Base-by-base conservation (phyloP, 2,329 filamentous ascomycete genomes). In the Colletotrichum tamarilloi region DNA sequence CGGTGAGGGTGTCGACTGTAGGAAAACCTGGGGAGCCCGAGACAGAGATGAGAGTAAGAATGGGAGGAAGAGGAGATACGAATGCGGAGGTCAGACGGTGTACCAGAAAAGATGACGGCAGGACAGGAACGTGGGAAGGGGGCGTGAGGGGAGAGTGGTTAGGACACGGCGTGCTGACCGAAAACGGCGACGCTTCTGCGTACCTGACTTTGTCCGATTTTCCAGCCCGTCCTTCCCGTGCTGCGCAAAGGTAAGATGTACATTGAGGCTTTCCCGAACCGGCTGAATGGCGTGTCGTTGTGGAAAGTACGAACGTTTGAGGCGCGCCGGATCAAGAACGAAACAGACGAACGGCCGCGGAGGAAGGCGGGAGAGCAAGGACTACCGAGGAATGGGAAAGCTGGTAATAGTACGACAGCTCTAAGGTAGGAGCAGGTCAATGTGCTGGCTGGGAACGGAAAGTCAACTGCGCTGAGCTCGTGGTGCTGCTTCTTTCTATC, bases 101-200 rank as follows among this genome's bases (percentile, higher is more conserved):
- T 24, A 35, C 35, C 49, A 58, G 58, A 30, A 38, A 35, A 38
- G 53, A 70, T 38, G 55, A 65, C 60, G 46, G 60, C 32, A 64
- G 55, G 30, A 55, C 30, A 59, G 55, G 55, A 53, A 56, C n/a
- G 59, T 65, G 70, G 24, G 38, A 53, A 24, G 24, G 63, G 35
- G 58, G 58, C 11, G 57, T 62, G 24, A 8, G 46, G 38, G 55
- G 59, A 65, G 66, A 55, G 11, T 35, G 32, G 32, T 69, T 69
- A 60, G 52, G 57, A 57, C 30, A 30, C 52, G 66, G 69, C 58
- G 56, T 53, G 32, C 32, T 42, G 60, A 64, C 70, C 64, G 66
- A 69, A 60, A 64, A 73, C 66, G 66, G 58, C 59, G 70, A 55
- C 53, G 59, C 59, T 56, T 28, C 35, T 55, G 24, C 32, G 46